Percentiles rank a stretch among this genome's conserved stretches.
phyloP scores from a whole-genome alignment of 495 filamentous ascomycete species.

The Aspergillus saccharolyticus region DNA sequence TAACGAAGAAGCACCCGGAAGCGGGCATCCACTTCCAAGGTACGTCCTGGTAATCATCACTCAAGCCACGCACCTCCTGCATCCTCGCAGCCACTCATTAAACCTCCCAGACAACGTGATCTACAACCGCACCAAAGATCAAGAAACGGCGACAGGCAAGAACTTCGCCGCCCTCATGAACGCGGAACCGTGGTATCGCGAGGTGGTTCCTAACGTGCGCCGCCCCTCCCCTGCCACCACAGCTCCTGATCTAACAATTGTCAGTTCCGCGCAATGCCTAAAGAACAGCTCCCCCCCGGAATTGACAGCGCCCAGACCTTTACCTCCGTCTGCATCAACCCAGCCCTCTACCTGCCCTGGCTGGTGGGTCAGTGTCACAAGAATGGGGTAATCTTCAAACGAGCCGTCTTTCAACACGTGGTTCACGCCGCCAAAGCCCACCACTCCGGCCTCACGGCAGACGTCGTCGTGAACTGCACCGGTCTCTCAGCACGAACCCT shows the following conservation, averaged over 20 bases:
- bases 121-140: slow-evolving; percentile 45
- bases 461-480: slow-evolving; percentile 74
- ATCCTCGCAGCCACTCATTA: too few relatives aligned
- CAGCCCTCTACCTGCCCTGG: slow-evolving; percentile 79
- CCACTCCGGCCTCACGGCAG: slow-evolving; percentile 47
- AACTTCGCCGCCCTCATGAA: neutral
- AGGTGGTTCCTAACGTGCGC: slow-evolving; percentile 60
- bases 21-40: slow-evolving; percentile 81
- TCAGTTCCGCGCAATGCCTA: slow-evolving; percentile 29
- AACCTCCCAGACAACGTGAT: neutral
- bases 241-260: too few relatives aligned
- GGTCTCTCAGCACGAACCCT: slow-evolving; percentile 64
- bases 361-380: slow-evolving; percentile 69
- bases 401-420: slow-evolving; percentile 58
- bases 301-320: slow-evolving; percentile 70
- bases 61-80: too few relatives aligned
- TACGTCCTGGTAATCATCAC: too few relatives aligned
- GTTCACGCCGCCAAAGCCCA: slow-evolving; percentile 48
- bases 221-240: too few relatives aligned
- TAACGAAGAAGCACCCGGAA: slow-evolving; percentile 65
- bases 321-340: slow-evolving; percentile 87
- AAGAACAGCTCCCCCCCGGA: slow-evolving; percentile 50
- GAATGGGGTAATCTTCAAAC: slow-evolving; percentile 60
- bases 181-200: slow-evolving; percentile 66
- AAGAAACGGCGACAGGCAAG: slow-evolving; percentile 30